These are phyloP conservation scores for Gymnopilus dilepis DNA, from an alignment of 768 basidiomycete genomes.

Conservation along the genomic window DNA sequence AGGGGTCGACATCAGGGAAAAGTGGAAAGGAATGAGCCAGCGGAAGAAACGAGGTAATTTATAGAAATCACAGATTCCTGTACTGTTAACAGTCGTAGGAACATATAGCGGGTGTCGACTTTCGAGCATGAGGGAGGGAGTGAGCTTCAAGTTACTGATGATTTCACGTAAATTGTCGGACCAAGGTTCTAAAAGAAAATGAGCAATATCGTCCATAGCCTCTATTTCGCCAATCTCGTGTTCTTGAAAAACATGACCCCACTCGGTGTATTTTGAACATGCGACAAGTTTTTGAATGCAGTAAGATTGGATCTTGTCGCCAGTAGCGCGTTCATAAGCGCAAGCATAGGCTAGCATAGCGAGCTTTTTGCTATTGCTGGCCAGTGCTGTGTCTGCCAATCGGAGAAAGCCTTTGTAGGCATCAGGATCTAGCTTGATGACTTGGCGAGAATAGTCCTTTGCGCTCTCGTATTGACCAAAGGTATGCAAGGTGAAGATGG, in stretches of 20 bases:
- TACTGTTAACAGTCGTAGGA: slow-evolving; percentile 24
- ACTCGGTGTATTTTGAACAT: slow-evolving; percentile 55
- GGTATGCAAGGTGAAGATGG: slow-evolving; percentile 44
- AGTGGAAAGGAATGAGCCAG: slow-evolving; percentile 63
- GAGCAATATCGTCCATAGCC: slow-evolving; percentile 28
- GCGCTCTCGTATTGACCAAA: slow-evolving; percentile 42
- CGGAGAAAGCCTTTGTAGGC: slow-evolving; percentile 55
- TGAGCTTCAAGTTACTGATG: slow-evolving; percentile 36
- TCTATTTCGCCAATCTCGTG: slow-evolving; percentile 48
- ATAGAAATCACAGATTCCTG: slow-evolving; percentile 27
- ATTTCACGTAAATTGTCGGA: slow-evolving; percentile 36
- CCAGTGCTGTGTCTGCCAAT: slow-evolving; percentile 50
- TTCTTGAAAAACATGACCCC: slow-evolving; percentile 51
- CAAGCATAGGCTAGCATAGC: slow-evolving; percentile 62
- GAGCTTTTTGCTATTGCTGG: slow-evolving; percentile 43
- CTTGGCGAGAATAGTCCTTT: slow-evolving; percentile 34
- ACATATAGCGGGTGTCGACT: slow-evolving; percentile 47
- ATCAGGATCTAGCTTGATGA: slow-evolving; percentile 36
- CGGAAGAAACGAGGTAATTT: slow-evolving; percentile 64
- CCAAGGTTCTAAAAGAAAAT: slow-evolving; percentile 48
- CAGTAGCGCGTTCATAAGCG: slow-evolving; percentile 44
- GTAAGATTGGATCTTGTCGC: slow-evolving; percentile 43
- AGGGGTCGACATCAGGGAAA: slow-evolving; percentile 68
- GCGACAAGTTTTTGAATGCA: slow-evolving; percentile 50
- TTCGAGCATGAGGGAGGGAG: slow-evolving; percentile 46